Evolutionary conservation across 129 eudicot species (phyloP), one percentile per base, ranked within the genome.

Genomic region (Arctium lappa): DNA sequence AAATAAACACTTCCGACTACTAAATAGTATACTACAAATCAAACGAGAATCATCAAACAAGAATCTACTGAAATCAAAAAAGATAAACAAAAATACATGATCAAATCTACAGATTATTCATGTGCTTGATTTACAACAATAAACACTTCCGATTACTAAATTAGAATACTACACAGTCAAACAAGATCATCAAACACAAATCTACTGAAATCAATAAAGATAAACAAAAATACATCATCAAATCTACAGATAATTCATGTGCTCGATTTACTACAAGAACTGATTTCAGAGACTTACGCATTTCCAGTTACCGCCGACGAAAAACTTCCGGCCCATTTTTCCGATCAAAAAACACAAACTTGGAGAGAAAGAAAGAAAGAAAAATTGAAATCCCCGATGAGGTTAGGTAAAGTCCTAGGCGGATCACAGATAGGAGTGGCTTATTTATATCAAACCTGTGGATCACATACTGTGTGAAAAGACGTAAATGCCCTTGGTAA

Each of bases 281-380:
- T 12, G 36, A 48, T 77, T 68, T 80, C 68, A 74, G 78, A 85
- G 82, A 78, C 89, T 86, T 81, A 93, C 97, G 86, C 97, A 93
- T 93, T 93, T 93, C 96, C 97, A 93, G 96, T 91, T 93, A 85
- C 97, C 97, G 40, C 97, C 97, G 85, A 93, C 97, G 90, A 93
- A 93, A 73, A 93, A 91, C 66, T 86, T 93, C n/a, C 97, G 83
- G 6, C 70, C 87, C 87, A 84, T 84, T 62, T 84, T 62, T 77
- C 79, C 73, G 83, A 78, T 72, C 31, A 84, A 72, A 60, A 72
- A 73, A 33, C 44, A 27, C 46, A 71, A n/a, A 73, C 72, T 78
- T 72, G 79, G 29, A 72, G 50, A 78, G 39, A 78, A 81, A 73
- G 84, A 81, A 83, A 60, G 53, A 77, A 73, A 72, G 72, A 80